Base-by-base conservation (phyloP, 805 yeast species). In the Candida saitoana region DNA sequence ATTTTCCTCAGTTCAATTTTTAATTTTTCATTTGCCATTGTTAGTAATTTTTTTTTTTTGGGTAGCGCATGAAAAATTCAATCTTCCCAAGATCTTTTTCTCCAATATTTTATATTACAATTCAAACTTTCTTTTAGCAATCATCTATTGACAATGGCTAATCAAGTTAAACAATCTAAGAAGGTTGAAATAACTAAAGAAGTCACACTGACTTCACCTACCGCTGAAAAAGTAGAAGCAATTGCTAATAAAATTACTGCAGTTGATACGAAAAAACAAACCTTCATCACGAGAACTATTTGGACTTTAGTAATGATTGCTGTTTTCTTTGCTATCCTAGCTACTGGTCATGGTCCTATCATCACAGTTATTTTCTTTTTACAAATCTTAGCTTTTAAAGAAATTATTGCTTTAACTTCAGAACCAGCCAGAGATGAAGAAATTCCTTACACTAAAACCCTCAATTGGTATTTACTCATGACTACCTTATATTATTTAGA, bases 291-390 rank as follows among this genome's bases (percentile, higher is more conserved):
- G 18, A 79, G 99, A 51, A 83, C 98, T 3, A 71, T 86, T 37
- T 93, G 98, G 98, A 86, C 97, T 0, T 63, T 93, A 53, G 88
- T 93, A 14, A 90, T 93, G 97, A 83, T 93, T 46, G 63, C 71
- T 14, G 80, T 79, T 4, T 84, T 89, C 62, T 79, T 87, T 46
- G 64, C 75, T 30, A 73, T 85, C 18, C 67, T 90, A 37, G 81
- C 86, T 20, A 77, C 90, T 7, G 99, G 99, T 33, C 98, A 90
- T 58, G 67, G 85, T 41, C 81, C 89, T 72, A 77, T 89, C 40
- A 85, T 90, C 44, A 60, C 77, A 4, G 69, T 87, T 44, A 88
- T 91, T 38, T 68, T 85, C 33, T 54, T 80, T 5, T 76, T 88
- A 44, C 96, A 93, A 64, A 72, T 86, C 22, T 74, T 89, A 42